Base-by-base conservation (phyloP, 768 basidiomycete genomes). In the Tulasnella sp. region DNA sequence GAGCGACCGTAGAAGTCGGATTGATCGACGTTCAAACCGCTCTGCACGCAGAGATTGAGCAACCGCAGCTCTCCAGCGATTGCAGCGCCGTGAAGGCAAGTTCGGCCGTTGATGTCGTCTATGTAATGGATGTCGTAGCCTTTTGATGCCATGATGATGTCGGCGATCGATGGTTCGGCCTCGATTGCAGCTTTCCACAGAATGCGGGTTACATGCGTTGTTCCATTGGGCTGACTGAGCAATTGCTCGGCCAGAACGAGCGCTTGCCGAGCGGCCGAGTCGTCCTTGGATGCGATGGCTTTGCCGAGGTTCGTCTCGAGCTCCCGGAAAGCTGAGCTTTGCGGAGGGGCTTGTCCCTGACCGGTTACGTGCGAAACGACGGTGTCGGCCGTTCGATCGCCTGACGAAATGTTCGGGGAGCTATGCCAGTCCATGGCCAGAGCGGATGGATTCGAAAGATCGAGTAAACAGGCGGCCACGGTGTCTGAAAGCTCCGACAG, bases 91-190 rank as follows among this genome's bases (percentile, higher is more conserved):
- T 98, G 97, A 26, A 98, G 85, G 75, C 92, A 94, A 3, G 91
- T 95, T 40, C 97, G 87, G 47, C 91, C 92, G 78, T 98, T 98
- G 83, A 99, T 99, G 76, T 98, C 95, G 78, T 98, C 97, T 63
- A 98, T 85, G 78, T 94, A 98, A 63, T 85, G 83, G 78, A 94
- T 98, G 80, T 98, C 92, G 78, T 98, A 93, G 0, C 89, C 88
- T 16, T 81, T 82, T 32, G 89, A 87, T 37, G 87, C 81, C 35
- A 95, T 81, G 62, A 94, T 90, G 66, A 93, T 81, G 77, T 93
- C 89, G 22, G 86, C 89, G 52, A 92, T 82, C n/a, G 86, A 85
- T 2, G 83, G 79, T 62, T 89, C 88, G 9, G 94, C 92, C 74
- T 92, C 90, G 67, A 94, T 87, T 73, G 91, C 87, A 16, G 92